Evolutionary conservation across 352 stramenopile genomes (phyloP).

Genomic region (Plasmopara muralis): DNA sequence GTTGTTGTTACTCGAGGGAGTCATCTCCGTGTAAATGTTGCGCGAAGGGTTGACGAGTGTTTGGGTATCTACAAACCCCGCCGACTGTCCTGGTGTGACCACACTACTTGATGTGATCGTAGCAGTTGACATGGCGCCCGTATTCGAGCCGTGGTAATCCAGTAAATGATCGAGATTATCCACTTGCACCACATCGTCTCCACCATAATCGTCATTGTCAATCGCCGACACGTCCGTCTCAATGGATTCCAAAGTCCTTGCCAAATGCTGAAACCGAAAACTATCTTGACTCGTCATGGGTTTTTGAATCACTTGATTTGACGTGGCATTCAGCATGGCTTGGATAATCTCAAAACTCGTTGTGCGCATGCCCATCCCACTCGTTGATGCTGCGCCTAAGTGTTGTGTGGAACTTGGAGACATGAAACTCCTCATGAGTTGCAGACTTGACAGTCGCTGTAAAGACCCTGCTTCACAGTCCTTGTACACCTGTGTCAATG

Average conservation of each 20-base stretch:
- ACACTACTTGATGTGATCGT: neutral
- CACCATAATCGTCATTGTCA: conserved; percentile 78
- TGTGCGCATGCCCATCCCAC: conserved; percentile 55
- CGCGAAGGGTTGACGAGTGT: conserved; percentile 50
- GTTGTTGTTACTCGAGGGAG: neutral
- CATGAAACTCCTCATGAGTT: conserved; percentile 80
- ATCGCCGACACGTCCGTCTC: conserved; percentile 74
- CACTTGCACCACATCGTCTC: conserved; percentile 74
- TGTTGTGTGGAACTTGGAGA: conserved; percentile 18
- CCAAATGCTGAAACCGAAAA: conserved; percentile 81
- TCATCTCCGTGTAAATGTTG: conserved; percentile 50
- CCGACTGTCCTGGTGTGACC: conserved; percentile 3
- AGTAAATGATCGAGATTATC: conserved; percentile 83
- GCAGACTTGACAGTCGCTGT: conserved; percentile 65
- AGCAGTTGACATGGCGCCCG: conserved; percentile 1
- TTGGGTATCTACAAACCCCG: conserved; percentile 64
- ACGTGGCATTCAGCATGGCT: conserved; percentile 80
- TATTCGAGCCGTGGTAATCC: conserved; percentile 54
- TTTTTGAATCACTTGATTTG: conserved; percentile 80
- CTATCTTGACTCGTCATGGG: conserved; percentile 84
- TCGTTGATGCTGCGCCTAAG: neutral
- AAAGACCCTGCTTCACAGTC: conserved; percentile 65
- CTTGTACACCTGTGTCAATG: conserved; percentile 76
- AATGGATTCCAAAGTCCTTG: conserved; percentile 70
- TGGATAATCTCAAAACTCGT: conserved; percentile 87